Base-by-base conservation (phyloP, 495 filamentous ascomycete genomes). In the Daldinia caldariorum region DNA sequence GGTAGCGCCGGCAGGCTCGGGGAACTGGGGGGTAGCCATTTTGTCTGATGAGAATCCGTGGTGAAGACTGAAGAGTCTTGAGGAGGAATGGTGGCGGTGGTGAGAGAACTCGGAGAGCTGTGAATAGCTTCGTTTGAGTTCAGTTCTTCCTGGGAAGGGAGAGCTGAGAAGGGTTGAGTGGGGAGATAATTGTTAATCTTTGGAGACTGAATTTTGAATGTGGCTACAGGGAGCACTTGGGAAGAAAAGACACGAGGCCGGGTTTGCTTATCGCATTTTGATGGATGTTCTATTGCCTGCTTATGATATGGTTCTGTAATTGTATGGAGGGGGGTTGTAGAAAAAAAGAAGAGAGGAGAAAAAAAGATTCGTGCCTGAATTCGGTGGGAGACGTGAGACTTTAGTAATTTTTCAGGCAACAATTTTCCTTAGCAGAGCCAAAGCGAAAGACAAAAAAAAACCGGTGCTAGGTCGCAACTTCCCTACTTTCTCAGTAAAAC, bases 21-120 rank as follows among this genome's bases (percentile, higher is more conserved):
- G 70, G 85, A 83, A 85, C 79, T 86, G 82, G 85, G 83, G 82
- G 84, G 84, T 84, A 78, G 83, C 84, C 85, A 87, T 87, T 80
- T 60, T 86, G 80, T 80, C 83, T 83, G 85, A 73, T 74, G 69
- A 50, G 82, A 81, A 85, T 85, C 84, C 84, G 85, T 87, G 78
- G 83, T 87, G 85, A 86, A 85, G 84, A 84, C 81, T 80, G 77
- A 68, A 70, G 81, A 83, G 82, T 84, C 84, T 83, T 75, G 79
- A 62, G 74, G 74, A 74, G 77, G 75, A 83, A 87, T 85, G 76
- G 77, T 83, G 78, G 82, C 78, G 80, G 83, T 81, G 74, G 65
- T 73, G 63, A 76, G 70, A 63, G 80, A 85, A 83, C 81, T 79
- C 67, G 69, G 81, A 80, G 80, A 81, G 81, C 81, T 81, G 70